Evolutionary conservation across 352 stramenopile species (phyloP).

Genomic region (Phytophthora aleatoria): DNA sequence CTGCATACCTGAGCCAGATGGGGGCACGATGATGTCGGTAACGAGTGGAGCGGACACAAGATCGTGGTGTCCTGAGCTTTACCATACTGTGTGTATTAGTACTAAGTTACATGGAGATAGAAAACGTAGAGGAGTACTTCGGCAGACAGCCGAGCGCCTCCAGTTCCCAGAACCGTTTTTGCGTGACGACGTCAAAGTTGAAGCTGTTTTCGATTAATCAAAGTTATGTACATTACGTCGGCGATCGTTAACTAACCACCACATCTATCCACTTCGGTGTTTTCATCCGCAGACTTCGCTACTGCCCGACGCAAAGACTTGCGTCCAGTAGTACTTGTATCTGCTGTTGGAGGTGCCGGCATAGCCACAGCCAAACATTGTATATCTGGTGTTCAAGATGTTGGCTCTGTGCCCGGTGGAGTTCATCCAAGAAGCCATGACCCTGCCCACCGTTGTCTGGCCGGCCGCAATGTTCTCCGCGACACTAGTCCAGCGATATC

Average conservation of each 20-base stretch:
- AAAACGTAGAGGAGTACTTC: not conserved
- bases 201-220: not conserved
- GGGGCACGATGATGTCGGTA: not conserved
- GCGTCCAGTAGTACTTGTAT: conserved; percentile 66
- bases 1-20: not conserved
- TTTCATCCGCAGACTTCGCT: conserved; percentile 27
- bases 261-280: not conserved
- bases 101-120: not conserved
- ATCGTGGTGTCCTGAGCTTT: not conserved
- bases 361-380: conserved; percentile 39
- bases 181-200: not conserved
- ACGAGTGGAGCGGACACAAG: not conserved
- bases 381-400: conserved; percentile 40
- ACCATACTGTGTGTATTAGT: not conserved
- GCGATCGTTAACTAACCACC: not conserved
- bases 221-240: not conserved
- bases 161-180: not conserved
- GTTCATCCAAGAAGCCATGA: conserved; percentile 61
- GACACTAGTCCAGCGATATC: conserved; percentile 43
- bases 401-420: conserved; percentile 50
- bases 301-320: conserved; percentile 41
- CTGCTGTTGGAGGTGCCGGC: conserved; percentile 35
- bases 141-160: not conserved
- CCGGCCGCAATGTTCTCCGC: conserved; percentile 63
- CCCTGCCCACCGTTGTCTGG: conserved; percentile 36